A percentile compares a stretch with the other conserved stretches of the same genome.
These are phyloP conservation scores for Salix udensis DNA, from an alignment of 345 rosid genomes.

Conservation along the genomic window DNA sequence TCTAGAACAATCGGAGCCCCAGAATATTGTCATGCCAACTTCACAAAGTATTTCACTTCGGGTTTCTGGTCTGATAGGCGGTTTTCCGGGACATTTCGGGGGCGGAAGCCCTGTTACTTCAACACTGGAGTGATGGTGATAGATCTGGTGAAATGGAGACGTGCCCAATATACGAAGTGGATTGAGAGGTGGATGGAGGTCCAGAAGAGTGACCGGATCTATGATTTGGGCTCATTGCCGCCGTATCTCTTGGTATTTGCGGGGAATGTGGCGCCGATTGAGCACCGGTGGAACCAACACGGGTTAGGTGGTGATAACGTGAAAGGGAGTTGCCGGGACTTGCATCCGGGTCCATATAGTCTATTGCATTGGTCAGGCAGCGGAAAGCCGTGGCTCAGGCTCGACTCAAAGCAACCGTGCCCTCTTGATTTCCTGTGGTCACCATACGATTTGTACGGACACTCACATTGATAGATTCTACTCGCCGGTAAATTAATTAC, in stretches of 20 bases:
- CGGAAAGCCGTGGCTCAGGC: slow-evolving; percentile 95
- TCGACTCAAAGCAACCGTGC: slow-evolving; percentile 72
- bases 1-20: slow-evolving; percentile 88
- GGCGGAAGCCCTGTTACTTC: slow-evolving; percentile 74
- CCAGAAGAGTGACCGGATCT: slow-evolving; percentile 78
- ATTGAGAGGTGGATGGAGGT: slow-evolving; percentile 98
- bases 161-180: slow-evolving; percentile 59
- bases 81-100: slow-evolving; percentile 47
- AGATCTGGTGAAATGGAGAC: slow-evolving; percentile 86
- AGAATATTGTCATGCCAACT: slow-evolving; percentile 94
- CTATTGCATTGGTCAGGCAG: slow-evolving; percentile 98
- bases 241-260: slow-evolving; percentile 79
- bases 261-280: slow-evolving; percentile 86
- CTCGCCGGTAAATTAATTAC: slow-evolving; percentile 24
- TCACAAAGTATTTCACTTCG: slow-evolving; percentile 77
- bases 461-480: slow-evolving; percentile 14
- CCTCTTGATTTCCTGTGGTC: slow-evolving; percentile 87
- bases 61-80: slow-evolving; percentile 62
- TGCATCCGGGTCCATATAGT: slow-evolving; percentile 91
- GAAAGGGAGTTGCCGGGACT: slow-evolving; percentile 81
- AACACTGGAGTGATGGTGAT: slow-evolving; percentile 97
- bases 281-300: slow-evolving; percentile 97
- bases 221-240: slow-evolving; percentile 93
- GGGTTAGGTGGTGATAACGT: slow-evolving; percentile 94
- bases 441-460: slow-evolving; percentile 75